Base-by-base conservation (phyloP, 345 rosid species). In the Eucalyptus curtisii region DNA sequence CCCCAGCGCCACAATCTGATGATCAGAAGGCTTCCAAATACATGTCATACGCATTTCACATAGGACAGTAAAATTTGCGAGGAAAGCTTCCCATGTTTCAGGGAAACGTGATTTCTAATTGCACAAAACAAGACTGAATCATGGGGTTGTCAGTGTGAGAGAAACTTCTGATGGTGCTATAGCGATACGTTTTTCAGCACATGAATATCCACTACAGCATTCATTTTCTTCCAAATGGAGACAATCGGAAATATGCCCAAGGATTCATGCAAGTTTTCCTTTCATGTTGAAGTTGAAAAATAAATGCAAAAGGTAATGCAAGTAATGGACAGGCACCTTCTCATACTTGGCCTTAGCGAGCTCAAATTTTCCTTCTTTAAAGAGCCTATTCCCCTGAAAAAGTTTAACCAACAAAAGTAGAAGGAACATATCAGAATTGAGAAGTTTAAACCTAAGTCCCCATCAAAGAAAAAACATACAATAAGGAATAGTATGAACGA, bases 311-410 rank as follows among this genome's bases (percentile, higher is more conserved):
- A 64, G 76, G 76, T 15, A n/a, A 64, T n/a, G 3, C 40, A 22
- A 61, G 48, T 40, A 59, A 37, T 44, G 37, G 64, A 42, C 80
- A 76, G 89, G 89, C 93, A 98, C 99, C 99, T 97, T 96, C 91
- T 98, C 99, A 88, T 98, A 98, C 89, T 98, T 98, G 13, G 96
- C 95, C 93, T 93, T 98, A 30, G 99, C 99, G 66, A 98, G 99
- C 92, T 96, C 98, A 92, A 90, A 96, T 92, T 98, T 98, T 90
- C 98, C 99, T 91, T 98, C 99, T 92, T 96, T 97, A 91, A 97
- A 98, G 57, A 97, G 97, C 92, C 97, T 93, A 76, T 98, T 96
- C 90, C 99, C 99, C 99, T 98, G 95, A 90, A 94, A 91, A 90
- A 33, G 44, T 86, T 30, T 42, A 86, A 53, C 59, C 87, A 86